Evolutionary conservation across 176 grass and related monocot species (phyloP), one percentile per base, ranked within the genome.

Genomic region (Melocanna baccifera): DNA sequence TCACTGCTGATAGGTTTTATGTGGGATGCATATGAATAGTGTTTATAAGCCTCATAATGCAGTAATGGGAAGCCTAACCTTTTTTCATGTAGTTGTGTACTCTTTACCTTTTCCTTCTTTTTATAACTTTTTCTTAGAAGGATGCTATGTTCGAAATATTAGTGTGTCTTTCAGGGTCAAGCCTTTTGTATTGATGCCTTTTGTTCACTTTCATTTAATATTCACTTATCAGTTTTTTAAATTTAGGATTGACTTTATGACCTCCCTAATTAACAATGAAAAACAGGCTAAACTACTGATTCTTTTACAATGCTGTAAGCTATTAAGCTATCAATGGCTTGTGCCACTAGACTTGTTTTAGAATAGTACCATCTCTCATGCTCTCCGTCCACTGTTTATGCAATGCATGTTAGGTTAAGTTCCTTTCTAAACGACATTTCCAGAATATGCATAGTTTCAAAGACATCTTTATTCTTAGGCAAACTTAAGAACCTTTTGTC

Each of bases 171-270:
- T 69, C 30, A 36, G 30, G 22, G 16, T 57, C 9, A 71, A 43
- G 4, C n/a, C n/a, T n/a, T n/a, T n/a, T n/a, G n/a, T n/a, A n/a
- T n/a, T n/a, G n/a, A n/a, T n/a, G n/a, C 9, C 73, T 45, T 78
- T 14, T 51, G 47, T 53, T 47, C 26, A 67, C 20, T 52, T 80
- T 28, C 11, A 51, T 80, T 67, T 37, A 3, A 34, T 23, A 52
- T 51, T 37, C 8, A 22, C 13, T 53, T 81, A 18, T 40, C 45
- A 39, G 34, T 37, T 67, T 13, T 51, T 53, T 9, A 46, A 55
- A 48, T 34, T 53, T 52, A 48, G 48, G 20, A 72, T 65, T 72
- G 41, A 64, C 50, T 73, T 89, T 45, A n/a, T n/a, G n/a, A n/a
- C n/a, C n/a, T n/a, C n/a, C n/a, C n/a, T n/a, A n/a, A n/a, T n/a